Evolutionary conservation across 2,329 filamentous ascomycete genomes (phyloP).

Genomic region (Emydomyces testavorans): DNA sequence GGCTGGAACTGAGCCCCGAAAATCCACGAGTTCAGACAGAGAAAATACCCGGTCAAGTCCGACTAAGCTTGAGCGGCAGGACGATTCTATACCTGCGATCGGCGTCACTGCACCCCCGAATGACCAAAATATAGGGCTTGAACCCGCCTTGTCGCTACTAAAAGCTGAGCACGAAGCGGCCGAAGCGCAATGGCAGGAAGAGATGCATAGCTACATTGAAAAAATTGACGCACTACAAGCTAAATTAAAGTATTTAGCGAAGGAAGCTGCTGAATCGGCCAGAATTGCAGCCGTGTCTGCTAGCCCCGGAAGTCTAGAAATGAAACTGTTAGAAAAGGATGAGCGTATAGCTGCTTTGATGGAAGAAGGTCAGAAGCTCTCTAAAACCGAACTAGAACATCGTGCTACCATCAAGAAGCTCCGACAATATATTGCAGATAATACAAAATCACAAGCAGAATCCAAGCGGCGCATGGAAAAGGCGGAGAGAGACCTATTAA

Average conservation of each 20-base stretch:
- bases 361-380: slow-evolving; percentile 82
- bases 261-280: slow-evolving; percentile 65
- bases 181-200: slow-evolving; percentile 59
- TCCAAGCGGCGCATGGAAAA: slow-evolving; percentile 46
- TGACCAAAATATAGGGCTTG: slow-evolving; percentile 26
- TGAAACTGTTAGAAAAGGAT: slow-evolving; percentile 78
- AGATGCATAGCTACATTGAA: slow-evolving; percentile 73
- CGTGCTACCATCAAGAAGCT: slow-evolving; percentile 74
- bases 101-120: slow-evolving; percentile 13
- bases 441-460: slow-evolving; percentile 41
- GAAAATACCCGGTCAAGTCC: neutral
- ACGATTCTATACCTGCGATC: slow-evolving; percentile 15
- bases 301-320: slow-evolving; percentile 55
- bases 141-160: slow-evolving; percentile 39
- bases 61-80: neutral
- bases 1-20: neutral
- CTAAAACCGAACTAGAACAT: slow-evolving; percentile 74
- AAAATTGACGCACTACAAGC: slow-evolving; percentile 83
- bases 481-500: slow-evolving; percentile 45
- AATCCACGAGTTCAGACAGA: slow-evolving; percentile 3
- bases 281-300: slow-evolving; percentile 55
- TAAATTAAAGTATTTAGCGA: slow-evolving; percentile 78
- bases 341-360: slow-evolving; percentile 80
- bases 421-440: slow-evolving; percentile 41
- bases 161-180: slow-evolving; percentile 41